Evolutionary conservation across 345 rosid species (phyloP).

Genomic region (Bruguiera gymnorhiza): DNA sequence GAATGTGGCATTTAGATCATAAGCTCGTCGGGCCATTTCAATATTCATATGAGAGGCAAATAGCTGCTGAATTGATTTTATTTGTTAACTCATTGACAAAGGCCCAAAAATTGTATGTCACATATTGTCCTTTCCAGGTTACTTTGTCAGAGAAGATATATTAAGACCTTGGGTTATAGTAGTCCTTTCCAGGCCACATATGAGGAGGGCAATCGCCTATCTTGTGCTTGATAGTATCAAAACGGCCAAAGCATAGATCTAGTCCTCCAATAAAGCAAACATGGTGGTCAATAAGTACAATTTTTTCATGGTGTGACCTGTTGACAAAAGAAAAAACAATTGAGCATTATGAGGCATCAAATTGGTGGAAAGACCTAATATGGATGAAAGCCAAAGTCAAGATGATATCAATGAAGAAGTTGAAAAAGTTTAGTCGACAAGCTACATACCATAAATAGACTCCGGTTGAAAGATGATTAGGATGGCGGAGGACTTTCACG

Average conservation of each 20-base stretch:
- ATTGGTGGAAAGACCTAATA: neutral
- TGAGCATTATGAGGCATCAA: conserved; percentile 18
- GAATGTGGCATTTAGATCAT: neutral
- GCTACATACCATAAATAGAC: conserved; percentile 67
- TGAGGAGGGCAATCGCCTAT: conserved; percentile 68
- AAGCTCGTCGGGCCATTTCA: no score
- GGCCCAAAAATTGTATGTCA: no score
- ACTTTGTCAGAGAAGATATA: conserved; percentile 1
- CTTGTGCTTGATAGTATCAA: conserved; percentile 70
- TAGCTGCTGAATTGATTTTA: no score
- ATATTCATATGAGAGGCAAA: no score
- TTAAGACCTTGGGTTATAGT: conserved; percentile 81
- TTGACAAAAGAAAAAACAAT: conserved; percentile 8
- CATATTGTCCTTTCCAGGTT: neutral
- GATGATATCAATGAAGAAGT: no score
- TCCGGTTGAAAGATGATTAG: conserved; percentile 78
- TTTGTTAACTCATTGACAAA: no score
- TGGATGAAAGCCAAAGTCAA: neutral
- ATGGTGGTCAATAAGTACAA: conserved; percentile 75
- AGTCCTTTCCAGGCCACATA: conserved; percentile 93
- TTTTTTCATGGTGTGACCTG: conserved; percentile 98
- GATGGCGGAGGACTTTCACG: conserved; percentile 79
- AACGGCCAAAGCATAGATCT: conserved; percentile 91
- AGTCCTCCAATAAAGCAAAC: conserved; percentile 90
- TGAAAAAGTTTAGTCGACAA: neutral